Conservation (phyloP, 441 rosid species). For the Metrosideros polymorpha region DNA sequence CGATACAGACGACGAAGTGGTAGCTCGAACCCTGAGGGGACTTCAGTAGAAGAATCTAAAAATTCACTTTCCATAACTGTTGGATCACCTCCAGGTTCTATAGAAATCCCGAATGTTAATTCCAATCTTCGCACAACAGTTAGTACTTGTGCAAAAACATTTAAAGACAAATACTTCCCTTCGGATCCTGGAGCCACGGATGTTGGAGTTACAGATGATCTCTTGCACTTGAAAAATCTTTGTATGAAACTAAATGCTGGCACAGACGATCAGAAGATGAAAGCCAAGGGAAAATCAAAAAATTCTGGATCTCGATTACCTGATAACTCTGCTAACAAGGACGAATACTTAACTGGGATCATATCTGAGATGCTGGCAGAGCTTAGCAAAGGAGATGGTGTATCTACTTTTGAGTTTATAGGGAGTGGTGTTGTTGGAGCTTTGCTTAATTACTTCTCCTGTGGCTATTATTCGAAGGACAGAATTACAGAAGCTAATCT, state of each 20-base stretch:
- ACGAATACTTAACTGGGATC: slow-evolving; percentile 75
- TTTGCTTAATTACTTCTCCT: slow-evolving; percentile 86
- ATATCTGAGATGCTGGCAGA: slow-evolving; percentile 84
- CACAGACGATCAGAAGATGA: slow-evolving; percentile 79
- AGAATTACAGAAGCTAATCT: slow-evolving; percentile 66
- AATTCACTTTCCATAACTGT: slow-evolving; percentile 41
- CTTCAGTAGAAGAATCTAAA: slow-evolving; percentile 55
- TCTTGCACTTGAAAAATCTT: slow-evolving; percentile 74
- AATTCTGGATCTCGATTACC: slow-evolving; percentile 47
- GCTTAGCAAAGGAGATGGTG: slow-evolving; percentile 94
- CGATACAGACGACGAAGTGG: slow-evolving; percentile 82
- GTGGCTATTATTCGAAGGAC: slow-evolving; percentile 79
- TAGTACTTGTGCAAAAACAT: slow-evolving; percentile 85
- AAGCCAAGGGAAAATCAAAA: slow-evolving; percentile 90
- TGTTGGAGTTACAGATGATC: slow-evolving; percentile 97
- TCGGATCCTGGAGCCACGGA: slow-evolving; percentile 70
- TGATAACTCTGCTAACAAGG: slow-evolving; percentile 64
- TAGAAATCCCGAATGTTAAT: slow-evolving; percentile 62
- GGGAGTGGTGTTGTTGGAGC: slow-evolving; percentile 99
- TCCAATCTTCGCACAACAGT: slow-evolving; percentile 65
- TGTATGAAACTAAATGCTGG: slow-evolving; percentile 71
- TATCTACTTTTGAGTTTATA: slow-evolving; percentile 96
- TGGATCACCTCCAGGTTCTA: slow-evolving; percentile 58
- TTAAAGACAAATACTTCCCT: slow-evolving; percentile 81
- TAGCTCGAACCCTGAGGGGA: slow-evolving; percentile 61